A percentile compares a stretch with the other conserved stretches of the same genome.
These are phyloP conservation scores for Rutstroemia sp. DNA, from an alignment of 2,329 filamentous ascomycete species.

Conservation along the genomic window DNA sequence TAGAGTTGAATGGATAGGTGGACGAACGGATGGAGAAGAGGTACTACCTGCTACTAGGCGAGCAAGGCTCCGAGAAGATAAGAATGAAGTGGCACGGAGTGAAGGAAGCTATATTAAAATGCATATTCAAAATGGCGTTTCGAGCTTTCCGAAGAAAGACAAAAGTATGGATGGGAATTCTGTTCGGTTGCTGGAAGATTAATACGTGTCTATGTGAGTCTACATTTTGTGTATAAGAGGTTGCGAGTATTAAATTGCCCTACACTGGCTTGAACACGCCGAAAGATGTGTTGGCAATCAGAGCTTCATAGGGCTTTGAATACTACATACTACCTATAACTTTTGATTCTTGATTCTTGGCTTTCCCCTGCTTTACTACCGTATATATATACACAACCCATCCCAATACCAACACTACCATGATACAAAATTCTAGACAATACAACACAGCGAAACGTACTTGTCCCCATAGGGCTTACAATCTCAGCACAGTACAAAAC, in stretches of 20 bases:
- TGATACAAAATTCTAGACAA: neutral
- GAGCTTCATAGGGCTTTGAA: no score
- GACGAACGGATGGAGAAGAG: neutral
- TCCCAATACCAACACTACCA: neutral
- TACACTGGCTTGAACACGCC: neutral
- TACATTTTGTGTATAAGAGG: neutral
- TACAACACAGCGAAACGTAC: neutral
- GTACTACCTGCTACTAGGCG: no score
- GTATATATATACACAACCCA: no score
- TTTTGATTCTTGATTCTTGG: neutral
- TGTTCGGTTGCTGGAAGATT: no score
- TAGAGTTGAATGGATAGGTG: constrained; percentile 24
- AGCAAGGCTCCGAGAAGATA: no score
- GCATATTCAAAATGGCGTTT: neutral
- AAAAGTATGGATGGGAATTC: neutral
- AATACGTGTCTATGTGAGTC: neutral
- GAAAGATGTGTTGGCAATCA: no score
- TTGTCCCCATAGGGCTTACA: no score
- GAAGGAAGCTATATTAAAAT: no score
- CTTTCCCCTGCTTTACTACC: neutral
- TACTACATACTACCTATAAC: no score
- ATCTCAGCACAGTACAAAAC: neutral
- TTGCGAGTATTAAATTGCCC: neutral
- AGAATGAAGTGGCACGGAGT: no score
- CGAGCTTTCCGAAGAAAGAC: neutral